Percentiles rank a stretch among this genome's conserved stretches.
phyloP scores from a whole-genome alignment of 306 rosid genomes.

The Glycine soja region DNA sequence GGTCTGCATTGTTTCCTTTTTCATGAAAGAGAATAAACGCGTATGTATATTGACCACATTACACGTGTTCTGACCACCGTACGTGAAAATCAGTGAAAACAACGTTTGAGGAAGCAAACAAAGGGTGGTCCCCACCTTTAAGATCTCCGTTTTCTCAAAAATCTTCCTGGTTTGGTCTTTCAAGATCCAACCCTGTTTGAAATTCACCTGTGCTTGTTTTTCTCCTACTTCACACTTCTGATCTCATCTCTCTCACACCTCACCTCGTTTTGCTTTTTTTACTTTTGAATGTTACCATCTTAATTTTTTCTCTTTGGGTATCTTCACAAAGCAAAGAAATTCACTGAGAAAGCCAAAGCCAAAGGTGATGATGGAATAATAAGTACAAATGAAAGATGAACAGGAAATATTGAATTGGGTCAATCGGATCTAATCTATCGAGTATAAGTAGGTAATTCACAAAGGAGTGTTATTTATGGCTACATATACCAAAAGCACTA shows the following conservation, averaged over 20 bases:
- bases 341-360: slow-evolving; percentile 17
- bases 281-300: neutral
- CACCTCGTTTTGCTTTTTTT: slow-evolving; percentile 10
- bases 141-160: neutral
- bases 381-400: no score
- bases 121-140: slow-evolving; percentile 34
- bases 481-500: slow-evolving; percentile 56
- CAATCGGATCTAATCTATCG: slow-evolving; percentile 42
- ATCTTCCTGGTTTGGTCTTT: slow-evolving; percentile 8
- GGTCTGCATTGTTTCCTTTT: no score
- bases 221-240: neutral
- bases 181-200: slow-evolving; percentile 1
- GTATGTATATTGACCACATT: neutral
- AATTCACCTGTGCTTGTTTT: neutral
- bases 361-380: neutral
- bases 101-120: slow-evolving; percentile 1
- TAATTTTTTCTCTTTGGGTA: neutral
- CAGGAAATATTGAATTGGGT: slow-evolving; percentile 21
- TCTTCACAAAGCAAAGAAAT: neutral
- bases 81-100: slow-evolving; percentile 19
- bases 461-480: slow-evolving; percentile 54
- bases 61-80: slow-evolving; percentile 48
- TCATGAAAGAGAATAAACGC: neutral
- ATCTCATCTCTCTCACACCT: neutral
- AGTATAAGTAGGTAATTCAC: neutral